A percentile compares a stretch with the other conserved stretches of the same genome.
These are phyloP conservation scores for Cladophialophora yegresii DNA, from an alignment of 2,329 filamentous ascomycete genomes.

Conservation along the genomic window DNA sequence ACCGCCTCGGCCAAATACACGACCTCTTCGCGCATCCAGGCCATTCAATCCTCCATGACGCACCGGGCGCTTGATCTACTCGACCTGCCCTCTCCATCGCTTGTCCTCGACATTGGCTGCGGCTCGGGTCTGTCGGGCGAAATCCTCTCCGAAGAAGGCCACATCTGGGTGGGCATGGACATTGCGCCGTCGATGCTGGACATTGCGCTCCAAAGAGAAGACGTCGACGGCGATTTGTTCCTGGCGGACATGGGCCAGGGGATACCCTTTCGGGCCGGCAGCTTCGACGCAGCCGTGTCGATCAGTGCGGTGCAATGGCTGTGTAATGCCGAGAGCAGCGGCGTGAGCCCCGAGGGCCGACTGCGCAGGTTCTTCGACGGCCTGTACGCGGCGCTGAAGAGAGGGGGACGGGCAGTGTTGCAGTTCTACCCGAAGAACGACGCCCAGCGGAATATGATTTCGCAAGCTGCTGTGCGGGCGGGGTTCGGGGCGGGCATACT, in stretches of 20 bases:
- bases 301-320: constrained; percentile 98
- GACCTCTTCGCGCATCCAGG: constrained; percentile 90
- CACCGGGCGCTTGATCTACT: constrained; percentile 89
- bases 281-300: constrained; percentile 91
- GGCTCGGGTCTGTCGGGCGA: constrained; percentile 92
- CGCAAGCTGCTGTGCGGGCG: constrained; percentile 82
- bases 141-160: constrained; percentile 81
- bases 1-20: constrained; percentile 96
- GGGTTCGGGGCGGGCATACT: constrained; percentile 93
- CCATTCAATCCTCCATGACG: constrained; percentile 94
- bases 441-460: constrained; percentile 87
- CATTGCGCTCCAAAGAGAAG: constrained; percentile 77
- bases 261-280: constrained; percentile 85
- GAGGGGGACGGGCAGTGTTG: constrained; percentile 87
- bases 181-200: constrained; percentile 96
- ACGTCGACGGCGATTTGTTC: constrained; percentile 90
- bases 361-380: constrained; percentile 88
- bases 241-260: constrained; percentile 95
- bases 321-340: constrained; percentile 75
- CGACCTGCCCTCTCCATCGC: constrained; percentile 72
- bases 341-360: constrained; percentile 72
- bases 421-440: constrained; percentile 99
- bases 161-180: constrained; percentile 98
- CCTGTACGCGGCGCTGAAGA: constrained; percentile 77
- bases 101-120: constrained; percentile 96